phyloP scores from a whole-genome alignment of 139 green algal species.

The Klebsormidium nitens region DNA sequence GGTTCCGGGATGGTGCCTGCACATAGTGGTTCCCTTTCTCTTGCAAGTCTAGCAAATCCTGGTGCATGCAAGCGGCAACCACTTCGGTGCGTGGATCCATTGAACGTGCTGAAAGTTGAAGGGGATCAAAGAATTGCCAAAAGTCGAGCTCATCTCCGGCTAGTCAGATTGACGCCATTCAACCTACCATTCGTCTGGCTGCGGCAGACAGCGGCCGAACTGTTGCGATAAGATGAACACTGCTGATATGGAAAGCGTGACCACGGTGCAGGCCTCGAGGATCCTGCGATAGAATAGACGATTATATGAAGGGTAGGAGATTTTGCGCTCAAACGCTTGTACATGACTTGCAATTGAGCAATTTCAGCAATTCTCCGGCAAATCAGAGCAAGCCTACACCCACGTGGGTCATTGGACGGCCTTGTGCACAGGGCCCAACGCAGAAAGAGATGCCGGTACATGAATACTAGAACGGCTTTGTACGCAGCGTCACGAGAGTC shows the following conservation, averaged over 20 bases:
- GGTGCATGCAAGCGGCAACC: too few species aligned
- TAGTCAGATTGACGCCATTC: background rate
- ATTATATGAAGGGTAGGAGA: too few species aligned
- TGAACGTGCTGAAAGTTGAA: background rate
- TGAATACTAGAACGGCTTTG: too few species aligned
- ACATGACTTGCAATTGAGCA: background rate
- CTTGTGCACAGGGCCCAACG: too few species aligned
- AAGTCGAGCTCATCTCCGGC: background rate
- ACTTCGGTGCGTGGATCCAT: background rate
- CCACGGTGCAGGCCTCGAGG: slow-evolving; percentile 33
- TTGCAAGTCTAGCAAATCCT: too few species aligned
- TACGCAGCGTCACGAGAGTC: too few species aligned
- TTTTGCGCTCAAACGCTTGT: too few species aligned
- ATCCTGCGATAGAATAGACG: slow-evolving; percentile 29
- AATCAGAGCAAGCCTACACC: background rate
- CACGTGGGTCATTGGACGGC: background rate
- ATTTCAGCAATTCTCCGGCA: background rate
- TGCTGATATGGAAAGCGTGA: slow-evolving; percentile 46
- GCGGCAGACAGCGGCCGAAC: slow-evolving; percentile 45
- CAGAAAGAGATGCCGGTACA: too few species aligned
- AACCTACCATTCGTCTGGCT: slow-evolving; percentile 34
- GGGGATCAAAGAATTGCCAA: background rate
- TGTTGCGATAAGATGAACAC: slow-evolving; percentile 31
- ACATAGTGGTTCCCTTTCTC: too few species aligned
- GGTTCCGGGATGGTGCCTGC: too few species aligned